Percentiles rank a stretch among this genome's conserved stretches.
Conservation (phyloP, 2,329 filamentous ascomycete genomes). For the Nothophoma quercina region DNA sequence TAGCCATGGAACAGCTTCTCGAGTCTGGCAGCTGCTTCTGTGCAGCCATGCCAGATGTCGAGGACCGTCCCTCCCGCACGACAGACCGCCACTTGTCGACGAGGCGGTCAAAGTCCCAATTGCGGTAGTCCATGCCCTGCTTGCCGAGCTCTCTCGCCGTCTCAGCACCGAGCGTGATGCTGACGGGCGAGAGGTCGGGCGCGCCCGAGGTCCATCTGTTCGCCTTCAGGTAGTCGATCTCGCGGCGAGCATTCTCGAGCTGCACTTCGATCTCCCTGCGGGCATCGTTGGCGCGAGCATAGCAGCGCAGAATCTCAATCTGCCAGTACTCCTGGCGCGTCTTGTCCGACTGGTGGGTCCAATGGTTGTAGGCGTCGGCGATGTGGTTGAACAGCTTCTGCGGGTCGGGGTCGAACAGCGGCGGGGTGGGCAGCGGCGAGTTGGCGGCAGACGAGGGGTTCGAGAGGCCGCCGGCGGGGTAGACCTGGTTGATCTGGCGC, state of each 20-base stretch:
- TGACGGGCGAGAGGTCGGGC: slow-evolving; percentile 43
- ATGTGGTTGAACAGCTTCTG: slow-evolving; percentile 77
- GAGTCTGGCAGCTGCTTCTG: slow-evolving; percentile 46
- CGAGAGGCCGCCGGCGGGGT: slow-evolving; percentile 37
- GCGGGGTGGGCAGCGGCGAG: slow-evolving; percentile 48
- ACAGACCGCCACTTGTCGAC: slow-evolving; percentile 51
- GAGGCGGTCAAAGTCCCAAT: slow-evolving; percentile 52
- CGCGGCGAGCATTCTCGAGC: slow-evolving; percentile 51
- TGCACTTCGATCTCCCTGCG: slow-evolving; percentile 47
- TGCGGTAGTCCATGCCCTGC: slow-evolving; percentile 47
- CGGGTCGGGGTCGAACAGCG: slow-evolving; percentile 65
- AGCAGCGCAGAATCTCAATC: slow-evolving; percentile 56
- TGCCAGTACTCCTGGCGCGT: slow-evolving; percentile 56
- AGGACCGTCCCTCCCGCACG: slow-evolving; percentile 43
- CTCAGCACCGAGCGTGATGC: slow-evolving; percentile 46
- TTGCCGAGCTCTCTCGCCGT: slow-evolving; percentile 50
- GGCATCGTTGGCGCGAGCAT: slow-evolving; percentile 51
- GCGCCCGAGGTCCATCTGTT: slow-evolving; percentile 37
- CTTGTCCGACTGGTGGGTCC: slow-evolving; percentile 69
- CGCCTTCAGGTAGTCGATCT: slow-evolving; percentile 52
- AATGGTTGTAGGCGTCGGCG: slow-evolving; percentile 77
- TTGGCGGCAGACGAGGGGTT: slow-evolving; percentile 38
- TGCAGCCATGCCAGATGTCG: slow-evolving; percentile 40
- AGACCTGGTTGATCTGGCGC: slow-evolving; percentile 46
- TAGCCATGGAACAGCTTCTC: slow-evolving; percentile 41